A percentile compares a stretch with the other conserved stretches of the same genome.
Conservation (phyloP, 2,329 filamentous ascomycete species). For the Thielaviopsis cerberus region DNA sequence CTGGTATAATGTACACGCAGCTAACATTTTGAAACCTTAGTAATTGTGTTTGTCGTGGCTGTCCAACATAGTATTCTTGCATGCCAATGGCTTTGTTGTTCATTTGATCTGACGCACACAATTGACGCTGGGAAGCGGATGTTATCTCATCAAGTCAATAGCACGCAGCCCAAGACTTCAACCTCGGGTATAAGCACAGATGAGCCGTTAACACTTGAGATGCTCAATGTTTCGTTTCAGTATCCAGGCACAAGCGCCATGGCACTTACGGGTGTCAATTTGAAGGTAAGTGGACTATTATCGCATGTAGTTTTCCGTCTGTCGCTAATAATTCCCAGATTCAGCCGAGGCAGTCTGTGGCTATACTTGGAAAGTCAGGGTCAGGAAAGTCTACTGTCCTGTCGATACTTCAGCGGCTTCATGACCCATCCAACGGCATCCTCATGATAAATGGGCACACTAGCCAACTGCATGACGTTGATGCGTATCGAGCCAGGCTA, state of each 20-base stretch:
- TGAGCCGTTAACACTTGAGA: conserved; percentile 6
- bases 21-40: conserved; percentile 2
- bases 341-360: conserved; percentile 10
- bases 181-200: neutral
- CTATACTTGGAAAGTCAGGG: conserved; percentile 10
- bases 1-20: neutral
- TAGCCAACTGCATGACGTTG: conserved; percentile 24
- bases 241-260: conserved; percentile 10
- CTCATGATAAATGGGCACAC: conserved; percentile 29
- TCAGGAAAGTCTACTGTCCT: conserved; percentile 18
- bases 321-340: conserved; percentile 5
- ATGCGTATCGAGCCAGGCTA: conserved; percentile 32
- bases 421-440: conserved; percentile 18
- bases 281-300: conserved; percentile 6
- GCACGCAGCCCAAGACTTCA: neutral
- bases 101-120: conserved; percentile 43
- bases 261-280: conserved; percentile 11
- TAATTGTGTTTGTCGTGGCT: conserved; percentile 12
- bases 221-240: conserved; percentile 12
- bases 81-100: conserved; percentile 48
- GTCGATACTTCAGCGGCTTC: conserved; percentile 17
- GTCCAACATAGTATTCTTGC: conserved; percentile 11
- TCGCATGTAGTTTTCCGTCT: neutral
- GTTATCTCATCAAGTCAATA: neutral
- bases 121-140: conserved; percentile 42